Evolutionary conservation across 2,329 filamentous ascomycete genomes (phyloP).

Genomic region (Hypoxylon sp.): DNA sequence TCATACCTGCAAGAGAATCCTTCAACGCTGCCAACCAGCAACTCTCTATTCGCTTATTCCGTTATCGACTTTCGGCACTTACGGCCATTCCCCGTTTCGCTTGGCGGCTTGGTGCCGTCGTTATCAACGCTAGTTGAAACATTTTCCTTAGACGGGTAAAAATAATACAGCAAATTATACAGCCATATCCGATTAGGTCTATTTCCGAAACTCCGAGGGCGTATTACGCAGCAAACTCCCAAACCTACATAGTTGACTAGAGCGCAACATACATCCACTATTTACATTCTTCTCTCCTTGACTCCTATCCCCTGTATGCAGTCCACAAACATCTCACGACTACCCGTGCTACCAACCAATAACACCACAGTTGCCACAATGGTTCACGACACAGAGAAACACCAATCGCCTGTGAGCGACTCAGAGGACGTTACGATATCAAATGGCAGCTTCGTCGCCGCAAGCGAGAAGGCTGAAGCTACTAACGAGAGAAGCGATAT

Average conservation of each 20-base stretch:
- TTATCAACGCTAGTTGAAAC: conserved; percentile 8
- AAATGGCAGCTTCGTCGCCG: conserved; percentile 28
- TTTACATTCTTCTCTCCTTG: conserved; percentile 16
- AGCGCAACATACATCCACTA: conserved; percentile 14
- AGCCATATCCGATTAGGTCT: conserved; percentile 13
- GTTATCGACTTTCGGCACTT: background rate
- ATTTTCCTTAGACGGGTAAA: background rate
- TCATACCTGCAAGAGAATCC: background rate
- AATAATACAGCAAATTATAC: conserved; percentile 24
- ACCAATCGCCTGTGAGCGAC: conserved; percentile 33
- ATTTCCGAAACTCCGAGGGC: conserved; percentile 37
- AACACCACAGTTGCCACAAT: conserved; percentile 11
- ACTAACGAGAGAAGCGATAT: conserved; percentile 1
- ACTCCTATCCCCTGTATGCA: conserved; percentile 12
- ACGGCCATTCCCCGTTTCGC: background rate
- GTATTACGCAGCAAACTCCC: conserved; percentile 7
- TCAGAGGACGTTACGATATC: conserved; percentile 38
- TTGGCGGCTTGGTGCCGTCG: background rate
- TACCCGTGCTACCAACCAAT: conserved; percentile 10
- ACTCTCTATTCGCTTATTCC: background rate
- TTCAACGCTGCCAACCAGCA: background rate
- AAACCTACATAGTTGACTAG: conserved; percentile 26
- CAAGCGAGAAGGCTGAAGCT: conserved; percentile 28
- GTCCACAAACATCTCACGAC: conserved; percentile 6
- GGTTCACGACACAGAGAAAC: conserved; percentile 14